Evolutionary conservation across 2,329 filamentous ascomycete genomes (phyloP), one percentile per base, ranked within the genome.

Genomic region (Lecanosticta acicola): DNA sequence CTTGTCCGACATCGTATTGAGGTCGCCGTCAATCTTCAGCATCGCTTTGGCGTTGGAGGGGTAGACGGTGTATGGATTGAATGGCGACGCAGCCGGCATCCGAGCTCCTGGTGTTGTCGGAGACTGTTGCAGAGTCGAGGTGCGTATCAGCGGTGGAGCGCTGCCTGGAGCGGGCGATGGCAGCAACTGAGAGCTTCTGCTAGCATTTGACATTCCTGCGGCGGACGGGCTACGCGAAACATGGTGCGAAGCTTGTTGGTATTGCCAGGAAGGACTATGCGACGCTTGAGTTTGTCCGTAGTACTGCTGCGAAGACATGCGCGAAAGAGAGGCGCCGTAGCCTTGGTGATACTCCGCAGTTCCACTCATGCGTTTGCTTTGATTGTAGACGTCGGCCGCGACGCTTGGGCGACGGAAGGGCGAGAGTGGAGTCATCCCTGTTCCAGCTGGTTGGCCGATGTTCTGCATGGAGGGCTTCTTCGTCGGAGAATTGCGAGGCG

Each of bases 1-100:
- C 51, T 82, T 78, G 51, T 85, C 78, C 0, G 82, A 81, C 91
- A 97, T 96, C 5, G 75, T 72, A 41, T 89, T 82, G 39, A 98
- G 76, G 59, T 96, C 87, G 16, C 90, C 90, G 43, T 85, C 79
- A 49, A 97, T 84, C 61, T 93, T 88, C 21, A 97, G 73, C 14
- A 84, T 74, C 0, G 90, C 93, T 70, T 95, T 96, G 16, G 67
- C 65, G 61, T 81, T 80, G 8, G 61, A 51, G 13, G 87, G 83
- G 62, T 90, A 91, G 55, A 91, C 78, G 3, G 83, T 79, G 62
- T 94, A 90, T 0, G 85, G 84, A 57, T 89, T 87, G 68, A 89
- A 87, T 36, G 63, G 65, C 41, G 70, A 57, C 41, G 72, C 49
- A 11, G 49, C 43, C 16, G 51, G 20, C 33, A 53, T 45, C 20